Conservation (phyloP, 176 grass and related monocot species). For the Urochloa ruziziensis region DNA sequence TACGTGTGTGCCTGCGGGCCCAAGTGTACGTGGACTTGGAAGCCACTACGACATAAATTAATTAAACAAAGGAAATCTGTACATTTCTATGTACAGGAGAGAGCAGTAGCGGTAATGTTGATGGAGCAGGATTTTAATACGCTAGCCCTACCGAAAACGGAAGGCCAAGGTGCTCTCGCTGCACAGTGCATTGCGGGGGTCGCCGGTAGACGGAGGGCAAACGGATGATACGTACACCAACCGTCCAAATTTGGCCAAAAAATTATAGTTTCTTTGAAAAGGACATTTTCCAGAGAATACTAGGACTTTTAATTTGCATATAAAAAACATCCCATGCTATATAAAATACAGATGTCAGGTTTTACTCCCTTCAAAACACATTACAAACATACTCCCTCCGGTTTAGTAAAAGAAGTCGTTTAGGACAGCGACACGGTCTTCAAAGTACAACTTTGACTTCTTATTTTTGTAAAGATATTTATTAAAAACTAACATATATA, state of each 20-base stretch:
- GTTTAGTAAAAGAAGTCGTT: too few relatives aligned
- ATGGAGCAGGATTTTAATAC: slow-evolving; percentile 2
- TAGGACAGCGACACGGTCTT: too few relatives aligned
- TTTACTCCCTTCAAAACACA: too few relatives aligned
- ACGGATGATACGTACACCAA: not conserved
- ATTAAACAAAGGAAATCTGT: too few relatives aligned
- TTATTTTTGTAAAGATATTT: too few relatives aligned
- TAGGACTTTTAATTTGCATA: too few relatives aligned
- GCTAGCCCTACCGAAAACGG: not conserved
- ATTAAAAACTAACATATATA: too few relatives aligned
- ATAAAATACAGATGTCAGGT: too few relatives aligned
- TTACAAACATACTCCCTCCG: too few relatives aligned
- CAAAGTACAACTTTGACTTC: too few relatives aligned
- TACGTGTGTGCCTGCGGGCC: not conserved
- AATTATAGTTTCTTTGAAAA: not conserved
- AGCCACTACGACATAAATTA: not conserved
- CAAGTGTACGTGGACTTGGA: not conserved
- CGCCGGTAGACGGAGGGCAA: not conserved
- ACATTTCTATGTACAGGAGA: too few relatives aligned
- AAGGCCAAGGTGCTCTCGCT: not conserved
- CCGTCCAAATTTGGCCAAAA: not conserved
- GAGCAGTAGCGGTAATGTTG: not conserved
- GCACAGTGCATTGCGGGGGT: not conserved
- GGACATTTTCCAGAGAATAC: not conserved
- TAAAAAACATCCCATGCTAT: too few relatives aligned